phyloP scores from a whole-genome alignment of 441 rosid species.

The Aleurites moluccanus region DNA sequence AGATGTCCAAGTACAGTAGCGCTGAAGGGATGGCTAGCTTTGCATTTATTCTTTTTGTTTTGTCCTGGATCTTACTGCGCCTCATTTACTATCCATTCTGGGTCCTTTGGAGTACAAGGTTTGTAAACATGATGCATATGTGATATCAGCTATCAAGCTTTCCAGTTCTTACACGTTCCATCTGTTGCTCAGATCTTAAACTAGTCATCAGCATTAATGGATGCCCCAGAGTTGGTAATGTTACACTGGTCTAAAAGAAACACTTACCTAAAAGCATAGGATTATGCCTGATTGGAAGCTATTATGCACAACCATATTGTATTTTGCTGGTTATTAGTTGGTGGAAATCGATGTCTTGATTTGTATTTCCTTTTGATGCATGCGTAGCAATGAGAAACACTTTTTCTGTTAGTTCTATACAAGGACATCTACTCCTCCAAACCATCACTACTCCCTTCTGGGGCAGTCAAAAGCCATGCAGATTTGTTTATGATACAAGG shows the following conservation, averaged over 20 bases:
- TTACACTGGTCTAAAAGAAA: background rate
- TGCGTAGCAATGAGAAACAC: background rate
- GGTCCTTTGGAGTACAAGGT: constrained; percentile 99
- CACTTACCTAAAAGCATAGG: background rate
- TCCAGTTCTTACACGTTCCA: background rate
- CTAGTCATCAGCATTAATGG: background rate
- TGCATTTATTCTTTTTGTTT: constrained; percentile 72
- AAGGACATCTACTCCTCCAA: background rate
- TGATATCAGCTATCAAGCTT: too few species aligned
- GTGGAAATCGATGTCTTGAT: background rate
- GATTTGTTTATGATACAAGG: background rate
- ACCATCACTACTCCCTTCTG: background rate
- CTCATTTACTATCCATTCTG: constrained; percentile 93
- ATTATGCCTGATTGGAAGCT: constrained; percentile 2
- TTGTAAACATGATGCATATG: too few species aligned
- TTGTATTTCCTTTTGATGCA: background rate
- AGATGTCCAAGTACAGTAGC: constrained; percentile 91
- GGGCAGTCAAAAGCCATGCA: background rate
- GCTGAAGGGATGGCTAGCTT: constrained; percentile 79
- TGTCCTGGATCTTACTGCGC: constrained; percentile 88
- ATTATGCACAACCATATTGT: background rate
- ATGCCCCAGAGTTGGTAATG: background rate
- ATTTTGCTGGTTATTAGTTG: constrained; percentile 2
- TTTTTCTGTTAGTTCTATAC: background rate
- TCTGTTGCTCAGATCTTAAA: background rate